Base-by-base conservation (phyloP, 768 basidiomycete genomes). In the Suillus decipiens region DNA sequence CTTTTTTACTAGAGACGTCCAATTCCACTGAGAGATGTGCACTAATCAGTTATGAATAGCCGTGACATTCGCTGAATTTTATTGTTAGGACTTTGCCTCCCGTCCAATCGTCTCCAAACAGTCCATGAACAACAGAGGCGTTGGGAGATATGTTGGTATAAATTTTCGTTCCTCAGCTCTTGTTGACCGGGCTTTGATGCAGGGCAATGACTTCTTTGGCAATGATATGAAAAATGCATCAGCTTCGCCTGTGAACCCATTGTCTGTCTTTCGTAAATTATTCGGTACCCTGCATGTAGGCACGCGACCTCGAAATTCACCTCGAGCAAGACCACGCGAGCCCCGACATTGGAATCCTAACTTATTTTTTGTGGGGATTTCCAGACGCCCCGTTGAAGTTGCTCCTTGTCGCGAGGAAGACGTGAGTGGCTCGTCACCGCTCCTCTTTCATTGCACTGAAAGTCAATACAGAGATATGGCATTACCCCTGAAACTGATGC, bases 121-220 rank as follows among this genome's bases (percentile, higher is more conserved):
- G 43, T 19, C 19, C 9, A 10, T 63, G 9, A 69, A 69, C 47
- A 74, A 80, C 59, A 42, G 34, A 24, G 37, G 54, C n/a, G 4
- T 22, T 1, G 24, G 28, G 14, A 34, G 33, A 3, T 33, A 61
- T 7, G 73, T 45, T 10, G 22, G 43, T 22, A n/a, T 45, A 11
- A 10, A 1, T 4, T 45, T 45, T 12, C 4, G 2, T 11, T 45
- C n/a, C n/a, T 22, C 1, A 45, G 43, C n/a, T 45, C 4, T 3
- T 11, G 3, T n/a, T 4, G 4, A n/a, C 43, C 43, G n/a, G 9
- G 11, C 10, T 5, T n/a, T n/a, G 43, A n/a, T 22, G 11, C 5
- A 45, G 43, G 43, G 43, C n/a, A 45, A 45, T n/a, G n/a, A n/a
- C 4, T 45, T 45, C 43, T 45, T 43, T 4, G 17, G 19, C 8